Percentiles rank a stretch among this genome's conserved stretches.
Conservation (phyloP, 192 early-diverging fungal genomes). For the Neocallimastix lanati region DNA sequence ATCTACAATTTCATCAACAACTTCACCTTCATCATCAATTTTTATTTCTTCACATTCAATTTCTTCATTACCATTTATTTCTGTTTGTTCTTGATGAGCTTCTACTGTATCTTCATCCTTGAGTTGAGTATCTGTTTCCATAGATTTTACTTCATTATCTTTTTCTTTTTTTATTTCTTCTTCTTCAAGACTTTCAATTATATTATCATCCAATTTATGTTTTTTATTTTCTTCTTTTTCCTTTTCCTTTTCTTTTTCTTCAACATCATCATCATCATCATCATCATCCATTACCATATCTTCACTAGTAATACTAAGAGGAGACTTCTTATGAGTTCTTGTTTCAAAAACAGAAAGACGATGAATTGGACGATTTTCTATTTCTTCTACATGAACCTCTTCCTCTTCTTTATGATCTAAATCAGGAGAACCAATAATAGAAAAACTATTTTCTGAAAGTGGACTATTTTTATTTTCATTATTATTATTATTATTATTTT, state of each 20-base stretch:
- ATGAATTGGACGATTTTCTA: background rate
- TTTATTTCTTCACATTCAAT: background rate
- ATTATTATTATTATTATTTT: too few relatives aligned
- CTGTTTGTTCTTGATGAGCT: constrained; percentile 1
- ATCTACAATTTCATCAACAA: too few relatives aligned
- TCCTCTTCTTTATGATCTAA: background rate
- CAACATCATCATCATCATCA: background rate
- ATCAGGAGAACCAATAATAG: background rate
- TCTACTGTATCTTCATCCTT: constrained; percentile 2
- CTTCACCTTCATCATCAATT: background rate
- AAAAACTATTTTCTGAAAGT: background rate
- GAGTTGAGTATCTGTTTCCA: too few relatives aligned
- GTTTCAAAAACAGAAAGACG: background rate
- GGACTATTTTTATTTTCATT: background rate
- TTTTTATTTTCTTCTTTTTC: constrained; percentile 5
- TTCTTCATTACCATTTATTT: background rate
- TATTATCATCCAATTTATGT: background rate
- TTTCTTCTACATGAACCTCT: background rate
- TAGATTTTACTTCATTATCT: too few relatives aligned
- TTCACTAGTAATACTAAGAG: background rate
- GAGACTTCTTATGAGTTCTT: background rate
- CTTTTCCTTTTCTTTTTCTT: constrained; percentile 6
- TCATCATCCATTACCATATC: constrained; percentile 2
- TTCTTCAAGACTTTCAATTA: background rate
- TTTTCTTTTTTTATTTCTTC: background rate